A percentile compares a stretch with the other conserved stretches of the same genome.
Conservation (phyloP, 2,329 filamentous ascomycete species). For the Nemania sp. region DNA sequence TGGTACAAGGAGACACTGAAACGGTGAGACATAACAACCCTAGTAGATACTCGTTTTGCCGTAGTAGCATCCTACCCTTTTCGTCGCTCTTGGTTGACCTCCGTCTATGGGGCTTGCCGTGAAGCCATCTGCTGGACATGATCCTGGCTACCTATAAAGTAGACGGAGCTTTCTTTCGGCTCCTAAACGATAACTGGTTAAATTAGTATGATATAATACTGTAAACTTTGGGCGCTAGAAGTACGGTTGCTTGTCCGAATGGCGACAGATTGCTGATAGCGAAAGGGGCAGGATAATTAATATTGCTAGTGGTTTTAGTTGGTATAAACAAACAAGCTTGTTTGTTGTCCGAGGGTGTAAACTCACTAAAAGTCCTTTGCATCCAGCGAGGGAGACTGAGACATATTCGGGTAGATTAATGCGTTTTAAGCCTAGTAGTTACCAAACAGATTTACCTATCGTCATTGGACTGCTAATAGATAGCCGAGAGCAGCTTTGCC, state of each 20-base stretch:
- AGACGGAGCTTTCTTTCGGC: not conserved
- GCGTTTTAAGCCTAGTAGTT: not conserved
- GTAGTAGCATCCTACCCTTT: not conserved
- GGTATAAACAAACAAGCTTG: not conserved
- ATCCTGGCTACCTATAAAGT: not conserved
- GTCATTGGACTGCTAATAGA: not conserved
- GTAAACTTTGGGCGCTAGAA: not conserved
- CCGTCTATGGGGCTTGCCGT: not conserved
- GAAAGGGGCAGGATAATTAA: too few species aligned
- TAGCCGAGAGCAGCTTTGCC: not conserved
- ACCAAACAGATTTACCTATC: not conserved
- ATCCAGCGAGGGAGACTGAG: not conserved
- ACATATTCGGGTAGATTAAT: not conserved
- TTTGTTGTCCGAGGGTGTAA: not conserved
- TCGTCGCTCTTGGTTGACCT: not conserved
- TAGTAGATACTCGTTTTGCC: not conserved
- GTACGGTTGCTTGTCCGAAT: too few species aligned
- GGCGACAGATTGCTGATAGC: too few species aligned
- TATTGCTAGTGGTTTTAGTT: not conserved
- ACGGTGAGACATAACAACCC: not conserved
- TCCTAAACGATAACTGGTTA: not conserved
- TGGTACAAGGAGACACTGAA: not conserved
- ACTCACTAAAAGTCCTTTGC: slow-evolving; percentile 7
- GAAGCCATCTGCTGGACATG: not conserved
- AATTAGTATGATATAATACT: not conserved